phyloP scores from a whole-genome alignment of 495 filamentous ascomycete genomes.

The Hypoxylon perforatum region DNA sequence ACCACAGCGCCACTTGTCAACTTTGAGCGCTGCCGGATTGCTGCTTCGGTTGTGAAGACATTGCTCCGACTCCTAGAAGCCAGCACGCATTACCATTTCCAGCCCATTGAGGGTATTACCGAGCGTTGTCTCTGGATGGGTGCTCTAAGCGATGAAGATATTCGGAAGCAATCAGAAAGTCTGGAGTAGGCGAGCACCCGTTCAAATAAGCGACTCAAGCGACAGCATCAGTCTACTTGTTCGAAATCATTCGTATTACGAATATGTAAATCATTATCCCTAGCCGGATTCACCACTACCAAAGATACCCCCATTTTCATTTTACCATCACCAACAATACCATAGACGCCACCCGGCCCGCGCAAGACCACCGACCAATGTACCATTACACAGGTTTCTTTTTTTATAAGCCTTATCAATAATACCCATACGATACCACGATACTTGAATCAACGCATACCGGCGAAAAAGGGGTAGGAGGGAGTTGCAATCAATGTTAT shows the following conservation, averaged over 20 bases:
- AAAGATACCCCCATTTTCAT: conserved; percentile 40
- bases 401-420: conserved; percentile 22
- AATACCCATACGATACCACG: conserved; percentile 39
- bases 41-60: conserved; percentile 93
- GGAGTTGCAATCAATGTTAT: not conserved
- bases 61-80: conserved; percentile 89
- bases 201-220: not conserved
- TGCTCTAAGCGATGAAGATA: conserved; percentile 85
- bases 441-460: conserved; percentile 16
- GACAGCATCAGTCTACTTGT: not conserved
- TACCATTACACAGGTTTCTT: conserved; percentile 34
- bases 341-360: conserved; percentile 37
- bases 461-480: not conserved
- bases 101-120: conserved; percentile 85
- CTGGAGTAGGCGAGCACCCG: conserved; percentile 51
- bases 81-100: conserved; percentile 87
- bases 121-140: conserved; percentile 97
- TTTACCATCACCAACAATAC: conserved; percentile 26
- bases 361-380: conserved; percentile 27
- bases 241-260: conserved; percentile 8
- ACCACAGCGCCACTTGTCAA: conserved; percentile 85
- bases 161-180: conserved; percentile 59
- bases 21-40: conserved; percentile 91
- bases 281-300: conserved; percentile 24
- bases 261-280: conserved; percentile 42